phyloP scores from a whole-genome alignment of 1,284 basidiomycete genomes.

The Cutaneotrichosporon sp. region DNA sequence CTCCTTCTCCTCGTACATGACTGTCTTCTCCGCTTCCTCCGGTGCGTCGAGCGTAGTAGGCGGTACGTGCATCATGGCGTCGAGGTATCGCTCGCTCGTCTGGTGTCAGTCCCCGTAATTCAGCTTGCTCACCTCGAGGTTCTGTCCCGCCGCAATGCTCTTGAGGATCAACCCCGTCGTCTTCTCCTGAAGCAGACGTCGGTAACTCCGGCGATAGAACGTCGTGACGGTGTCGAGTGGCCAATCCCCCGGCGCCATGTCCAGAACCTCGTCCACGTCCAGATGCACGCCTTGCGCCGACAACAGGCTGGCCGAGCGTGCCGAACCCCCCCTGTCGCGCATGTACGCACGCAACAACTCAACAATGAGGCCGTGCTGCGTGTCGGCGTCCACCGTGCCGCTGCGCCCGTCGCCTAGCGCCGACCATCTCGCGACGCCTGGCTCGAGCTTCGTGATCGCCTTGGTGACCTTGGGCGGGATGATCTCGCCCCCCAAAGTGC shows the following conservation, averaged over 20 bases:
- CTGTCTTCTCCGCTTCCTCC: neutral
- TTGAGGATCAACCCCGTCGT: constrained; percentile 48
- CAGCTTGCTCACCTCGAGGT: constrained; percentile 33
- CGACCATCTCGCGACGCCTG: constrained; percentile 61
- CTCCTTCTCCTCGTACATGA: constrained; percentile 8
- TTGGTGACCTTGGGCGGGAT: constrained; percentile 64
- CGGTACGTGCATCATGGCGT: constrained; percentile 33
- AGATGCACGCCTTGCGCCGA: constrained; percentile 76
- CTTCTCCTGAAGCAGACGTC: constrained; percentile 66
- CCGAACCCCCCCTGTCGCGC: constrained; percentile 70
- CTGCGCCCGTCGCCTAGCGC: constrained; percentile 54
- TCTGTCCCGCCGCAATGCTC: constrained; percentile 49
- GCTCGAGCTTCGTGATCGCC: constrained; percentile 45
- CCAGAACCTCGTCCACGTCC: constrained; percentile 71
- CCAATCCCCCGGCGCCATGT: constrained; percentile 71
- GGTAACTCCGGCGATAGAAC: constrained; percentile 74
- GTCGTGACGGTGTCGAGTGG: constrained; percentile 67
- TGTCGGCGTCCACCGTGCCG: constrained; percentile 58
- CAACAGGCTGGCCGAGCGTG: constrained; percentile 66
- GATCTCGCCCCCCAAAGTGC: constrained; percentile 69
- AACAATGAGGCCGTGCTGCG: constrained; percentile 64
- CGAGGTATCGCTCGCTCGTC: constrained; percentile 42
- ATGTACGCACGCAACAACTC: constrained; percentile 77
- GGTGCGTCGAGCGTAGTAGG: constrained; percentile 26
- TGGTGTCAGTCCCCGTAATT: constrained; percentile 14